These are phyloP conservation scores for Salvia hispanica DNA, from an alignment of 257 asterid species.

Conservation along the genomic window DNA sequence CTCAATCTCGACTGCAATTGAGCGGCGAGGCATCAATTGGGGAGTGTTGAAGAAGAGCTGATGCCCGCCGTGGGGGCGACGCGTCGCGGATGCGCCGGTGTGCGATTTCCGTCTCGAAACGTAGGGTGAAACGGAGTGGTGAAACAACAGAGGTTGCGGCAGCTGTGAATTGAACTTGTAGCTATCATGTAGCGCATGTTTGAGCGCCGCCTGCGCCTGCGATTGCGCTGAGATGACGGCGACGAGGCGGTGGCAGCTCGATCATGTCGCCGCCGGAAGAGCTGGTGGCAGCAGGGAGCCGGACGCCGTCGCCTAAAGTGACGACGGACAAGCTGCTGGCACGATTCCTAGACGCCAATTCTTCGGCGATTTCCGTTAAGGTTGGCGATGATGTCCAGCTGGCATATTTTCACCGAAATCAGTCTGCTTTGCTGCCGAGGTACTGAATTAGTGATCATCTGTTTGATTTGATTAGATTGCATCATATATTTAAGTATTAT, in stretches of 20 bases:
- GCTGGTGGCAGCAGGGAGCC: constrained; percentile 96
- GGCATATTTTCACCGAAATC: constrained; percentile 72
- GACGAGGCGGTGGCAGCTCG: constrained; percentile 74
- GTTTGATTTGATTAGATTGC: neutral
- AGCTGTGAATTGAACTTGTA: no score
- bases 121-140: no score
- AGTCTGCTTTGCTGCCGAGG: constrained; percentile 80
- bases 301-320: constrained; percentile 96
- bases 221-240: no score
- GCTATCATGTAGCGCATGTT: no score
- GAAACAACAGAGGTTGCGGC: no score
- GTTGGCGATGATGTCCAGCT: constrained; percentile 80
- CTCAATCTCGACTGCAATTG: no score
- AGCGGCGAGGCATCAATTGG: no score
- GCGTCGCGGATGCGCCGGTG: no score
- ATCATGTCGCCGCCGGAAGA: constrained; percentile 92
- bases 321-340: constrained; percentile 78
- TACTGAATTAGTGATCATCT: constrained; percentile 32
- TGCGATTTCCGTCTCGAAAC: no score
- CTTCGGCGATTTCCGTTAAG: constrained; percentile 77
- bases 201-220: no score
- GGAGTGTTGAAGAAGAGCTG: no score
- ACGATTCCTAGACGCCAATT: constrained; percentile 65
- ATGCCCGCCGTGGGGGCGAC: no score
- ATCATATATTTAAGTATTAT: neutral